A percentile compares a stretch with the other conserved stretches of the same genome.
Evolutionary conservation across 805 yeast genomes (phyloP).

Genomic region (Nakazawaea pomicola): DNA sequence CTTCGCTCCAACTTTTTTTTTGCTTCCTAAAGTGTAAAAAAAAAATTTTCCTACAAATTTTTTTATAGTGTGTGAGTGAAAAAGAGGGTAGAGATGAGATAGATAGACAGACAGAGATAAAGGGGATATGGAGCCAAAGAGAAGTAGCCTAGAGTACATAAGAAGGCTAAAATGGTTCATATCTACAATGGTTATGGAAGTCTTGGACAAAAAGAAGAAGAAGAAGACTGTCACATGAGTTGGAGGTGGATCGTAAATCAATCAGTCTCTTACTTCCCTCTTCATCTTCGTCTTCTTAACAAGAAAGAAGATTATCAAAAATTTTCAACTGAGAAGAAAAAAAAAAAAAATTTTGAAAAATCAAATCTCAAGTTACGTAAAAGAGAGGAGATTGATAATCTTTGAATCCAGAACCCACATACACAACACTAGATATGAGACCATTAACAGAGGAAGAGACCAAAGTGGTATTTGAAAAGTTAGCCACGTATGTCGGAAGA

Average conservation of each 20-base stretch:
- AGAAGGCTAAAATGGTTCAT: no score
- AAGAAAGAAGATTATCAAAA: no score
- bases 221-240: no score
- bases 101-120: no score
- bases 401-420: background rate
- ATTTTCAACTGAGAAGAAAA: constrained; percentile 3
- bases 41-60: background rate
- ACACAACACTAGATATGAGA: constrained; percentile 52
- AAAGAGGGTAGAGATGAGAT: background rate
- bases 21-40: background rate
- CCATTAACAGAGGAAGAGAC: constrained; percentile 96
- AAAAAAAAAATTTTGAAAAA: background rate
- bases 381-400: background rate
- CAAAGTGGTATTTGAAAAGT: constrained; percentile 89
- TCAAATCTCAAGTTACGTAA: background rate
- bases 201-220: no score
- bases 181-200: no score
- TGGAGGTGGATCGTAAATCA: no score
- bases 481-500: constrained; percentile 95
- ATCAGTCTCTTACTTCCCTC: no score
- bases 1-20: background rate
- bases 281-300: no score
- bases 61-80: background rate
- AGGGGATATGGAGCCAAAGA: no score
- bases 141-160: no score